Conservation (phyloP, 805 yeast genomes). For the Candida hispaniensis region DNA sequence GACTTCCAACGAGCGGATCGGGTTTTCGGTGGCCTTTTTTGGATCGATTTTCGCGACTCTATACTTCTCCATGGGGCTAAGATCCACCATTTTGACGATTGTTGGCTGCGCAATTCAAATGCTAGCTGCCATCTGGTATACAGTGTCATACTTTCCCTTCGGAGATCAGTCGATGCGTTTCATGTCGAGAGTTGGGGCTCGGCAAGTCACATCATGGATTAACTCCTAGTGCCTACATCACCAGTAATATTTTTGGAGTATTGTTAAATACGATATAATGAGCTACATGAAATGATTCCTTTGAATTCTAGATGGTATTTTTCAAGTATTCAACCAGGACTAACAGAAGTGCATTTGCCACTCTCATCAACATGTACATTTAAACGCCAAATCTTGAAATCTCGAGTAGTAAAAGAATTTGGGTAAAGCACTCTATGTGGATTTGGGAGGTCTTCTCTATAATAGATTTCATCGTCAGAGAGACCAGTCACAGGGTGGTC, state of each 20-base stretch:
- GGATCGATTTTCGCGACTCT: conserved; percentile 70
- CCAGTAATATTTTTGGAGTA: too few species aligned
- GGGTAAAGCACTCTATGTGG: conserved; percentile 7
- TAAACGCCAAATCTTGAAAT: not conserved
- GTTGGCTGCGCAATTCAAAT: conserved; percentile 67
- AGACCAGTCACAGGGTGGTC: not conserved
- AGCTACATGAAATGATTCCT: too few species aligned
- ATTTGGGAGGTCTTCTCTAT: conserved; percentile 9
- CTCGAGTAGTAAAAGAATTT: conserved; percentile 3
- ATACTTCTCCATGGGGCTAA: conserved; percentile 60
- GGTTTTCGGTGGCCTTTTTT: conserved; percentile 72
- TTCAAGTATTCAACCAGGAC: conserved; percentile 1
- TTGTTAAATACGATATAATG: too few species aligned
- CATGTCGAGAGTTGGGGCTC: conserved; percentile 46
- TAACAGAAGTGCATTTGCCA: conserved; percentile 2
- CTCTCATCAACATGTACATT: conserved; percentile 9
- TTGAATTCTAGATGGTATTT: too few species aligned
- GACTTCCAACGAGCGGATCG: conserved; percentile 60
- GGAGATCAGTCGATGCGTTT: conserved; percentile 69
- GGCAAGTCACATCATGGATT: conserved; percentile 39
- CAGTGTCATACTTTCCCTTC: conserved; percentile 88
- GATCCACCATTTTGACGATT: conserved; percentile 65
- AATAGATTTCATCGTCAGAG: conserved; percentile 2
- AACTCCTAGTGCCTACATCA: too few species aligned
- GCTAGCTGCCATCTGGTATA: conserved; percentile 80